Percentiles rank a stretch among this genome's conserved stretches.
These are phyloP conservation scores for Neurospora sp. DNA, from an alignment of 495 filamentous ascomycete genomes.

Conservation along the genomic window DNA sequence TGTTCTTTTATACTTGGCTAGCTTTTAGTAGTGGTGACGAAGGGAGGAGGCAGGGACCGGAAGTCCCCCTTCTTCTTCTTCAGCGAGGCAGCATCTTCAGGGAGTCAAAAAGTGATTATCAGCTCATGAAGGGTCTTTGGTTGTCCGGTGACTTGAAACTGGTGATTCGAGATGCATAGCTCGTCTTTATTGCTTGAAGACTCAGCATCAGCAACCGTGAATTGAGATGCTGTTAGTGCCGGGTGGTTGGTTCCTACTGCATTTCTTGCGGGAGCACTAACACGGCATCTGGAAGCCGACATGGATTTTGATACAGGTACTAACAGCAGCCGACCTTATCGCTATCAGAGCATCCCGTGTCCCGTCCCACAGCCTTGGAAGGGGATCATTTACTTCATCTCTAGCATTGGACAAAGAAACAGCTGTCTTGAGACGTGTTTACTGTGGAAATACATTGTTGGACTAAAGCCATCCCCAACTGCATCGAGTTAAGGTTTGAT, in stretches of 20 bases:
- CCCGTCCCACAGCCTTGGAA: neutral
- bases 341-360: neutral
- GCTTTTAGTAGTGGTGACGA: neutral
- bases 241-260: neutral
- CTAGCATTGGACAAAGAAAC: neutral
- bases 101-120: neutral
- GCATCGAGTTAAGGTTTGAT: neutral
- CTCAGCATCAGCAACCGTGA: neutral
- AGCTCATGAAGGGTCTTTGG: neutral
- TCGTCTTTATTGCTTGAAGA: neutral
- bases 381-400: neutral
- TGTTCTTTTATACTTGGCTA: neutral
- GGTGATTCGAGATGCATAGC: neutral
- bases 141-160: neutral
- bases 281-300: neutral
- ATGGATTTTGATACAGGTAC: neutral
- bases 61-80: neutral
- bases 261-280: neutral
- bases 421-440: neutral
- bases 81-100: neutral
- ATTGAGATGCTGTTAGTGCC: neutral
- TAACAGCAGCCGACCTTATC: neutral
- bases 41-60: neutral
- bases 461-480: neutral
- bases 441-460: neutral